phyloP scores from a whole-genome alignment of 1,284 basidiomycete genomes.

The Lignosus rhinocerotis region DNA sequence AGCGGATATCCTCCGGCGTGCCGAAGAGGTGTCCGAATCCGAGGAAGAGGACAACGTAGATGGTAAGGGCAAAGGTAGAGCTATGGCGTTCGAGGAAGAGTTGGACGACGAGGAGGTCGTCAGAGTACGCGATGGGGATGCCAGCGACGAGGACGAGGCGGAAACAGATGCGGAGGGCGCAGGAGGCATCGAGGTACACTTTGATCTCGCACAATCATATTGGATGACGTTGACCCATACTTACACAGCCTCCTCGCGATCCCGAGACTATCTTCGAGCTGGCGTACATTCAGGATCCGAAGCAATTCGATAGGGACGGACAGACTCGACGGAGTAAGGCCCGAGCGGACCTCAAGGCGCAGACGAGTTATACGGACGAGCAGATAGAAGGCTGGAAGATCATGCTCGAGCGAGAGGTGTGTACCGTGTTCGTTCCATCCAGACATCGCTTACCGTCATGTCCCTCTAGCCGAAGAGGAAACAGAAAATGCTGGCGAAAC shows the following conservation, averaged over 20 bases:
- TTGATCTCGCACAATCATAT: background rate
- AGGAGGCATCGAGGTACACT: slow-evolving; percentile 26
- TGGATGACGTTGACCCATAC: slow-evolving; percentile 7
- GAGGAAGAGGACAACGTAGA: slow-evolving; percentile 58
- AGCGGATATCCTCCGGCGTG: slow-evolving; percentile 75
- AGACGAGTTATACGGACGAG: slow-evolving; percentile 74
- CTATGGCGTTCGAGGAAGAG: slow-evolving; percentile 53
- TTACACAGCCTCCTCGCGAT: slow-evolving; percentile 28
- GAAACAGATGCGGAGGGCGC: slow-evolving; percentile 45
- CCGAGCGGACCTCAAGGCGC: slow-evolving; percentile 61
- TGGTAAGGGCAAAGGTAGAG: slow-evolving; percentile 34
- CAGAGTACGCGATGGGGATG: slow-evolving; percentile 62
- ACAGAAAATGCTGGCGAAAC: slow-evolving; percentile 67
- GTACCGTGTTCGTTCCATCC: slow-evolving; percentile 28
- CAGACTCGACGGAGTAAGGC: slow-evolving; percentile 68
- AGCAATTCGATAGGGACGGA: slow-evolving; percentile 75
- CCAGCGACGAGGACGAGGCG: slow-evolving; percentile 52
- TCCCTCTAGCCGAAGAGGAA: slow-evolving; percentile 59
- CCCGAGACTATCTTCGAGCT: slow-evolving; percentile 71
- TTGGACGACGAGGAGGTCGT: slow-evolving; percentile 44
- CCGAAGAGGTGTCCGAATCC: slow-evolving; percentile 65
- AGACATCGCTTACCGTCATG: background rate
- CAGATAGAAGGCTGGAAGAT: slow-evolving; percentile 89
- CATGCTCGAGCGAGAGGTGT: slow-evolving; percentile 83
- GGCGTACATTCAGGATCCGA: slow-evolving; percentile 73